Conservation (phyloP, 805 yeast species). For the Saccharomyces cerevisiae region DNA sequence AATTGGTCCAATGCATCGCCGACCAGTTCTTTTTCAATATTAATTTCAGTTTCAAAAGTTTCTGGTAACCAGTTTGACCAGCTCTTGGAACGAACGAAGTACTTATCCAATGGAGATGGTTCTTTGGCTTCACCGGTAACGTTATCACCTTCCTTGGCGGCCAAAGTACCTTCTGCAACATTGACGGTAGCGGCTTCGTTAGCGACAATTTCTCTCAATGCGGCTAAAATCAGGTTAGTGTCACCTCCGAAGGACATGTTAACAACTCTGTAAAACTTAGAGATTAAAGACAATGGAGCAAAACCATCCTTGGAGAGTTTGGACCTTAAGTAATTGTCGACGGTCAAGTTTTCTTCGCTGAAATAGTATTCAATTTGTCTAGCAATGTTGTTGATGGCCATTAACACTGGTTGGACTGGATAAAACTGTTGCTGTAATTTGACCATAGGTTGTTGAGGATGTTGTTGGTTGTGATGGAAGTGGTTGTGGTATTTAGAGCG, state of each 20-base stretch:
- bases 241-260: conserved; percentile 46
- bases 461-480: conserved; percentile 11
- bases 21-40: conserved; percentile 14
- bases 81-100: conserved; percentile 25
- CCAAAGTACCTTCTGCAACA: conserved; percentile 17
- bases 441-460: conserved; percentile 17
- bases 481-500: conserved; percentile 8
- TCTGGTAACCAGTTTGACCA: conserved; percentile 22
- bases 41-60: conserved; percentile 12
- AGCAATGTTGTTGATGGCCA: conserved; percentile 28
- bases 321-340: conserved; percentile 74
- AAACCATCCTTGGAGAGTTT: conserved; percentile 43
- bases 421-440: conserved; percentile 14
- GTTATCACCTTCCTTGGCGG: conserved; percentile 2
- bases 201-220: conserved; percentile 27
- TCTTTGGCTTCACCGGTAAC: conserved; percentile 1
- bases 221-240: conserved; percentile 21
- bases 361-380: conserved; percentile 84
- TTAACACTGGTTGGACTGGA: conserved; percentile 19
- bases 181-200: conserved; percentile 26
- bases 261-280: conserved; percentile 31
- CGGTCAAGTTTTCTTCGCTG: conserved; percentile 75
- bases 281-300: conserved; percentile 23
- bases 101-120: conserved; percentile 12
- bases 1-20: conserved; percentile 22